Base-by-base conservation (phyloP, 768 basidiomycete genomes). In the Tulasnella sp. region DNA sequence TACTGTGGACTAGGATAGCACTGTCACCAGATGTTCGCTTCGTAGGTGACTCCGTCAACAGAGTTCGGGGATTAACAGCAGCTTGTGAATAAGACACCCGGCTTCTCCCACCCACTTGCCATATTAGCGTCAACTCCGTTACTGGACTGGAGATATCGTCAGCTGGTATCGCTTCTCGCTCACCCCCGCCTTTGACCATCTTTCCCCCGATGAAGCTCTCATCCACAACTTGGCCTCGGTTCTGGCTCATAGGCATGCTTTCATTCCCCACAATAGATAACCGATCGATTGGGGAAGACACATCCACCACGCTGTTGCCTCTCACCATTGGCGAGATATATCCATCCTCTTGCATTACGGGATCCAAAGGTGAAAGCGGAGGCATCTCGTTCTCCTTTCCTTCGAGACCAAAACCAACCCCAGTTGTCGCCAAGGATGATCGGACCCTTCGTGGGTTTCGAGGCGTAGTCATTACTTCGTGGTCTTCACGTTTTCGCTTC, bases 321-420 rank as follows among this genome's bases (percentile, higher is more conserved):
- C 34, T 38, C 15, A 7, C 34, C 5, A 29, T 31, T 21, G 86
- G 87, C n/a, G 87, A 87, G 54, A 85, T 74, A 69, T 90, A 91
- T 15, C 88, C 87, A 61, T 86, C 86, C 67, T 90, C 88, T 70
- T 87, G 87, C 66, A 75, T 74, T 15, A 87, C 80, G 9, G 64
- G 66, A 53, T 79, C 74, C 31, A 67, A 64, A 48, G 61, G 65
- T 21, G 2, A 43, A 41, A 30, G 24, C 12, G 22, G 24, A 11
- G 45, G 42, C 10, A 25, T 11, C 24, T 74, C 68, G 29, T 74
- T 70, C 7, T 73, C 71, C 60, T 78, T 72, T n/a, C 76, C 71
- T 24, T n/a, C n/a, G n/a, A n/a, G n/a, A n/a, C n/a, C n/a, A n/a
- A n/a, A n/a, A n/a, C n/a, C n/a, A n/a, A 31, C 17, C 19, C 3